phyloP scores from a whole-genome alignment of 148 eudicot genomes.

The Simmondsia chinensis region DNA sequence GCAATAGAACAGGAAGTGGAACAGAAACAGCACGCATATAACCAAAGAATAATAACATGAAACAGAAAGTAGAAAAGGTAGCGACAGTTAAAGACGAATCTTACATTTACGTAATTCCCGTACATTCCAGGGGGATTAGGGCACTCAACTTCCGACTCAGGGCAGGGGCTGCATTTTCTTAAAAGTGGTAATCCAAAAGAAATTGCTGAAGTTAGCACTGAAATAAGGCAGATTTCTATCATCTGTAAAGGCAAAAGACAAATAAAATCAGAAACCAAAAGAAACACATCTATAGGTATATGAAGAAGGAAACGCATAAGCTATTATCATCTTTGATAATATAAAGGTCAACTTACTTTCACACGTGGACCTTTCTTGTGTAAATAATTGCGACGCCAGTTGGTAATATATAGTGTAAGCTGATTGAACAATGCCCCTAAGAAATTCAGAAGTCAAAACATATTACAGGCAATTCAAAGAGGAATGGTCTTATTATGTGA shows the following conservation, averaged over 20 bases:
- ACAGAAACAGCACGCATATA: too few relatives aligned
- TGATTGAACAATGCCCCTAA: conserved; percentile 93
- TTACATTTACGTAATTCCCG: conserved; percentile 96
- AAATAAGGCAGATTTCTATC: conserved; percentile 85
- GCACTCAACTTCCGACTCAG: conserved; percentile 75
- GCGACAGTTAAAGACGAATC: conserved; percentile 8
- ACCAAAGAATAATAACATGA: too few relatives aligned
- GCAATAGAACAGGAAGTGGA: too few relatives aligned
- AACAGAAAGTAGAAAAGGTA: background rate
- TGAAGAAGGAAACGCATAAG: too few relatives aligned
- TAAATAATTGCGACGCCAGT: conserved; percentile 87
- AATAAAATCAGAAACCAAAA: conserved; percentile 5
- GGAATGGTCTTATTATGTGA: too few relatives aligned
- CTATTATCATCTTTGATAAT: too few relatives aligned
- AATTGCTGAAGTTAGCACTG: conserved; percentile 75
- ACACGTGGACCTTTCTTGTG: conserved; percentile 88
- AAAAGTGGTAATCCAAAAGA: conserved; percentile 95
- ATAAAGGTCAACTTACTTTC: conserved; percentile 41
- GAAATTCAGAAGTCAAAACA: conserved; percentile 2
- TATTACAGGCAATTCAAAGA: background rate
- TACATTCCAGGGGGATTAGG: conserved; percentile 97
- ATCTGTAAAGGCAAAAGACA: conserved; percentile 38
- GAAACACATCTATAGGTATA: too few relatives aligned
- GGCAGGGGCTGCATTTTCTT: conserved; percentile 88
- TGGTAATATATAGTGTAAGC: conserved; percentile 74